Conservation (phyloP, 2,329 filamentous ascomycete genomes). For the Fusarium begoniae region DNA sequence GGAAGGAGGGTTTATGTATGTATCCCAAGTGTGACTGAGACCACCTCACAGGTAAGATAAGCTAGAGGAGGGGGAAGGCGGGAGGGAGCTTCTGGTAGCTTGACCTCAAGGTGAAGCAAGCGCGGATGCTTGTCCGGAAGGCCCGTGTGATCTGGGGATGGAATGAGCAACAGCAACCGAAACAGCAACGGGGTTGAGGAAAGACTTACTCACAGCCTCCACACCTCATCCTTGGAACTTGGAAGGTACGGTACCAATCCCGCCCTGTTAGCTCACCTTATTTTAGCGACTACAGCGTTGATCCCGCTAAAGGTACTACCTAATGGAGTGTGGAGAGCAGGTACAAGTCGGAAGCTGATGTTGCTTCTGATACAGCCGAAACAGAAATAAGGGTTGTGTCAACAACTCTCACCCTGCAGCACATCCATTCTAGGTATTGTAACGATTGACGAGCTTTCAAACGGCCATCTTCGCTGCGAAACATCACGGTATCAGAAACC, state of each 20-base stretch:
- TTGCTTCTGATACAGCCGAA: constrained; percentile 3
- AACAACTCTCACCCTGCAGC: neutral
- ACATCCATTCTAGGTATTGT: neutral
- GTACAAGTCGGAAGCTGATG: constrained; percentile 9
- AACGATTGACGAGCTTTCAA: neutral
- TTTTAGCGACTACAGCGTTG: constrained; percentile 27
- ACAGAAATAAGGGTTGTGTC: constrained; percentile 17
- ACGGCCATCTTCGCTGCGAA: neutral
- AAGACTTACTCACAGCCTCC: constrained; percentile 9
- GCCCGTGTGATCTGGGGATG: constrained; percentile 28
- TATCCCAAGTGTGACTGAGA: constrained; percentile 10
- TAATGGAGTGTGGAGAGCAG: constrained; percentile 11
- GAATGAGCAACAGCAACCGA: constrained; percentile 11
- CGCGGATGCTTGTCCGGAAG: constrained; percentile 16
- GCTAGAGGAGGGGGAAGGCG: constrained; percentile 17
- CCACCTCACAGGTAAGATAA: constrained; percentile 9
- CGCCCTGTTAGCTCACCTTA: constrained; percentile 21
- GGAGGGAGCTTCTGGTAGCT: constrained; percentile 24
- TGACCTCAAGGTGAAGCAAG: constrained; percentile 16
- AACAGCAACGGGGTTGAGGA: constrained; percentile 15
- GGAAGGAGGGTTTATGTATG: constrained; percentile 31
- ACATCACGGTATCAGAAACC: neutral
- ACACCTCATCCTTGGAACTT: constrained; percentile 5
- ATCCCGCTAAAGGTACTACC: neutral
- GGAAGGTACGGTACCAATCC: constrained; percentile 9